A percentile compares a stretch with the other conserved stretches of the same genome.
phyloP scores from a whole-genome alignment of 202 grass and related monocot genomes.

The Schoenoplectus tabernaemontani region DNA sequence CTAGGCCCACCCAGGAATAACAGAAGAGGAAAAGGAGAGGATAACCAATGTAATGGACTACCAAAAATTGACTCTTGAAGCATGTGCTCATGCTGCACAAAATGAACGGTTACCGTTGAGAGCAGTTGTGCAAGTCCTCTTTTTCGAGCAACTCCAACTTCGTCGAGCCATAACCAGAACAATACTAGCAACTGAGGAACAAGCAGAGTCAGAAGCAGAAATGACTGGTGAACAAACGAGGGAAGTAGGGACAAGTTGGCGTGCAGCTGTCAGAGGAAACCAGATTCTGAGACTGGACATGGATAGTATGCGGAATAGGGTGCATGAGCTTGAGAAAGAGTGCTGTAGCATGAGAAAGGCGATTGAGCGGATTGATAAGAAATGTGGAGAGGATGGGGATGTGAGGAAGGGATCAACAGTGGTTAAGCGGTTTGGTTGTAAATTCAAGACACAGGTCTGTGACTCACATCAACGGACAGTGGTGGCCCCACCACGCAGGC shows the following conservation, averaged over 20 bases:
- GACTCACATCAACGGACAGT: slow-evolving; percentile 73
- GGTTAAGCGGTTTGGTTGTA: slow-evolving; percentile 65
- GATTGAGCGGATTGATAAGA: slow-evolving; percentile 69
- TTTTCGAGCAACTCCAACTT: slow-evolving; percentile 99
- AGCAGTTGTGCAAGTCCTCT: slow-evolving; percentile 86
- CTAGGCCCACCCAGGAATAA: slow-evolving; percentile 62
- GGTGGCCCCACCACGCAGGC: slow-evolving; percentile 52
- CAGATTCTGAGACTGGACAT: slow-evolving; percentile 89
- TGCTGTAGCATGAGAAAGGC: slow-evolving; percentile 79
- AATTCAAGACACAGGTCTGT: slow-evolving; percentile 85
- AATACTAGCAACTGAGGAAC: slow-evolving; percentile 49
- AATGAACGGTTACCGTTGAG: slow-evolving; percentile 82
- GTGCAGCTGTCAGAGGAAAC: slow-evolving; percentile 50
- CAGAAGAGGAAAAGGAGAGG: slow-evolving; percentile 81
- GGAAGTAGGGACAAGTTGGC: slow-evolving; percentile 40
- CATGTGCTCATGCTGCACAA: slow-evolving; percentile 88
- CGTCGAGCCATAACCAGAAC: slow-evolving; percentile 64
- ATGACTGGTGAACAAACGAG: slow-evolving; percentile 23
- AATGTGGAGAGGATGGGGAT: slow-evolving; percentile 15
- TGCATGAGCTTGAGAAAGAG: slow-evolving; percentile 90
- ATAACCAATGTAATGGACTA: slow-evolving; percentile 73
- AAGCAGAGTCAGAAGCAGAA: slow-evolving; percentile 30
- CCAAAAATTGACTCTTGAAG: slow-evolving; percentile 87
- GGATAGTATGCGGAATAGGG: slow-evolving; percentile 89
- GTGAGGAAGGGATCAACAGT: slow-evolving; percentile 48